Conservation (phyloP, 306 rosid species). For the Urtica urens region DNA sequence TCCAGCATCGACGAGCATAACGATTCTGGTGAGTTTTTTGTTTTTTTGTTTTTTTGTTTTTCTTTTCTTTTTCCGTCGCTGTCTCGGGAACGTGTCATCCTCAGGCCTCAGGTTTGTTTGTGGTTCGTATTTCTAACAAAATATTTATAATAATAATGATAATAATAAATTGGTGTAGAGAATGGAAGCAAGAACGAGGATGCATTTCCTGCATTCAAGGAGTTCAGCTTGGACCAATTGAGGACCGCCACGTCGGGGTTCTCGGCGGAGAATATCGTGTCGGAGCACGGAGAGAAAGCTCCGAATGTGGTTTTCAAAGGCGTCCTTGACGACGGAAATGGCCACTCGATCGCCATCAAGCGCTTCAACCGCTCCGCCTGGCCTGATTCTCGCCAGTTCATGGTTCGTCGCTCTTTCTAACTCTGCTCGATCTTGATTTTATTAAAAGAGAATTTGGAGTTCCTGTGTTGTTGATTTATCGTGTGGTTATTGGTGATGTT, state of each 20-base stretch:
- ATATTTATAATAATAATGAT: too few relatives aligned
- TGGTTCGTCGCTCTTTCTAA: slow-evolving; percentile 35
- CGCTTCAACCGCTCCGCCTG: slow-evolving; percentile 92
- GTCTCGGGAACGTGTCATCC: slow-evolving; percentile 10
- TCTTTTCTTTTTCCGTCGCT: slow-evolving; percentile 8
- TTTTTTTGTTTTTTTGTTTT: background rate
- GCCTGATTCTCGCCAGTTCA: slow-evolving; percentile 96
- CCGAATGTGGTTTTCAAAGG: slow-evolving; percentile 94
- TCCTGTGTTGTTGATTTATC: background rate
- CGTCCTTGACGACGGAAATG: slow-evolving; percentile 40
- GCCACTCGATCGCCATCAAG: slow-evolving; percentile 66
- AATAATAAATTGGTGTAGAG: slow-evolving; percentile 61
- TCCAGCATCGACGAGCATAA: slow-evolving; percentile 55
- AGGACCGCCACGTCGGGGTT: slow-evolving; percentile 74
- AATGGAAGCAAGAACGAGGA: slow-evolving; percentile 47
- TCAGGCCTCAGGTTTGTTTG: slow-evolving; percentile 2
- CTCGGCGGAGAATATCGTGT: slow-evolving; percentile 77
- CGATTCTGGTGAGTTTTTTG: slow-evolving; percentile 36
- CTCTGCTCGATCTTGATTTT: slow-evolving; percentile 2
- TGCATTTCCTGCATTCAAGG: slow-evolving; percentile 47
- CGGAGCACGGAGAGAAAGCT: slow-evolving; percentile 99
- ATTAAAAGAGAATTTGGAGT: background rate
- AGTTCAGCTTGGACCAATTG: slow-evolving; percentile 71
- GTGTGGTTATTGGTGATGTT: slow-evolving; percentile 15
- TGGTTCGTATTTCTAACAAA: too few relatives aligned